Conservation (phyloP, 2,329 filamentous ascomycete species). For the Cercospora sesami region DNA sequence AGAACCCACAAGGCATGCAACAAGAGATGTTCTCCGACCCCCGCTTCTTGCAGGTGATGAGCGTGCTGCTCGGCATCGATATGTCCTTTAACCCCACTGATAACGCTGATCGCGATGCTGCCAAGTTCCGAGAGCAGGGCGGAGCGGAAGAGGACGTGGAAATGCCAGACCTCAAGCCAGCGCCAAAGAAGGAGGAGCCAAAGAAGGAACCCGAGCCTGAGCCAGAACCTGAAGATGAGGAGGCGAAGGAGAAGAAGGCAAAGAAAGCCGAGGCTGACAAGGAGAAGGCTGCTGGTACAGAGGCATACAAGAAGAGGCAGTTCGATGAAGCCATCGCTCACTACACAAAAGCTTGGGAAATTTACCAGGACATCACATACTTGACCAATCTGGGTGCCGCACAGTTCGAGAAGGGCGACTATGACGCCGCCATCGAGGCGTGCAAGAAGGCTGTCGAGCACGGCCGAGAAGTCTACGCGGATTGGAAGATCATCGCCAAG, state of each 20-base stretch:
- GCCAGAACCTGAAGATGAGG: constrained; percentile 73
- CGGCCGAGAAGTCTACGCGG: constrained; percentile 83
- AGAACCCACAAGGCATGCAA: constrained; percentile 76
- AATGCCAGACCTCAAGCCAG: constrained; percentile 79
- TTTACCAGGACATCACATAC: constrained; percentile 95
- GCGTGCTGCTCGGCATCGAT: constrained; percentile 89
- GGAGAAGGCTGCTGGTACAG: constrained; percentile 90
- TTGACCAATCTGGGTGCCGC: constrained; percentile 94
- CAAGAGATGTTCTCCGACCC: constrained; percentile 79
- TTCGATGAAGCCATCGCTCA: constrained; percentile 94
- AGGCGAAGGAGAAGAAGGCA: constrained; percentile 78
- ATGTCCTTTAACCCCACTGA: constrained; percentile 68
- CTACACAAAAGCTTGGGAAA: constrained; percentile 92
- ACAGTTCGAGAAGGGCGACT: constrained; percentile 95
- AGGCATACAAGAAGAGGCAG: constrained; percentile 96
- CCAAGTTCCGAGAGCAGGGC: constrained; percentile 65
- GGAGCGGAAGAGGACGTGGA: constrained; percentile 68
- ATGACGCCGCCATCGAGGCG: constrained; percentile 77
- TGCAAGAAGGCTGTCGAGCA: constrained; percentile 89
- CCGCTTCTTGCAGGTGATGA: constrained; percentile 88
- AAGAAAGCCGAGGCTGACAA: constrained; percentile 91
- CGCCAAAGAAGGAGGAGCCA: constrained; percentile 42
- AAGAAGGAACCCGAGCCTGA: constrained; percentile 65
- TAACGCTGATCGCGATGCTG: constrained; percentile 43
- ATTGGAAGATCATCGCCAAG: constrained; percentile 98